A percentile compares a stretch with the other conserved stretches of the same genome.
Evolutionary conservation across 352 stramenopile species (phyloP).

Genomic region (Globisporangium yorkense): DNA sequence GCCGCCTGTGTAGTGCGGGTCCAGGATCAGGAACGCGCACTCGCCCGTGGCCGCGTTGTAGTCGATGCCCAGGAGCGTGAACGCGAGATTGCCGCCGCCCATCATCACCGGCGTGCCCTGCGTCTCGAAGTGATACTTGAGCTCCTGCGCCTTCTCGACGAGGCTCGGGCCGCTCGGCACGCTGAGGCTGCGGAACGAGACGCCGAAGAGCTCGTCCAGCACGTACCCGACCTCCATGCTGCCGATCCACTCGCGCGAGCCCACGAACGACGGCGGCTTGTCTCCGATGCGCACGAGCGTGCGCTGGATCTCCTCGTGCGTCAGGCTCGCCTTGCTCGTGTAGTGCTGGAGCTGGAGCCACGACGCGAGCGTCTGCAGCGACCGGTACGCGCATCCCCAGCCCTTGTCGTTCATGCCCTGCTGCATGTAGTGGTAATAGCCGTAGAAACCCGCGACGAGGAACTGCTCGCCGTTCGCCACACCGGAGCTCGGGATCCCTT

Average conservation of each 20-base stretch:
- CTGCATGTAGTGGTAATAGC: slow-evolving; percentile 86
- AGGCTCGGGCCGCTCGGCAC: slow-evolving; percentile 51
- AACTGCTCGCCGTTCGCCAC: slow-evolving; percentile 27
- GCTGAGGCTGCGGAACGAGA: slow-evolving; percentile 70
- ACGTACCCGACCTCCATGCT: slow-evolving; percentile 82
- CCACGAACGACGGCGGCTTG: slow-evolving; percentile 63
- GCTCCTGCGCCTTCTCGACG: slow-evolving; percentile 50
- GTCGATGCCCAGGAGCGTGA: slow-evolving; percentile 76
- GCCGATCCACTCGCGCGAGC: slow-evolving; percentile 78
- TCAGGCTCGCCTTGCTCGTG: slow-evolving; percentile 31
- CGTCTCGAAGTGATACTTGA: slow-evolving; percentile 70
- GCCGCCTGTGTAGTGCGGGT: slow-evolving; percentile 72
- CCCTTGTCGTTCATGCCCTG: slow-evolving; percentile 80
- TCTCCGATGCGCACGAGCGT: slow-evolving; percentile 76
- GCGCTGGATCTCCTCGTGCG: slow-evolving; percentile 70
- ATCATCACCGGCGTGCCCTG: slow-evolving; percentile 87
- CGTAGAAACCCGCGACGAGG: slow-evolving; percentile 70
- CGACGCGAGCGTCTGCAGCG: slow-evolving; percentile 79
- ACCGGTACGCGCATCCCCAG: slow-evolving; percentile 87
- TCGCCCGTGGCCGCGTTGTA: slow-evolving; percentile 56
- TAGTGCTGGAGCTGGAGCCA: slow-evolving; percentile 76
- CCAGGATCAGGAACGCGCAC: slow-evolving; percentile 72
- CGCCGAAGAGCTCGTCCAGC: slow-evolving; percentile 64
- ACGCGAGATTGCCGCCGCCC: slow-evolving; percentile 71
- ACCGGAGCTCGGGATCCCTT: slow-evolving; percentile 42